phyloP scores from a whole-genome alignment of 805 yeast genomes.

The Barnettozyma salicaria region DNA sequence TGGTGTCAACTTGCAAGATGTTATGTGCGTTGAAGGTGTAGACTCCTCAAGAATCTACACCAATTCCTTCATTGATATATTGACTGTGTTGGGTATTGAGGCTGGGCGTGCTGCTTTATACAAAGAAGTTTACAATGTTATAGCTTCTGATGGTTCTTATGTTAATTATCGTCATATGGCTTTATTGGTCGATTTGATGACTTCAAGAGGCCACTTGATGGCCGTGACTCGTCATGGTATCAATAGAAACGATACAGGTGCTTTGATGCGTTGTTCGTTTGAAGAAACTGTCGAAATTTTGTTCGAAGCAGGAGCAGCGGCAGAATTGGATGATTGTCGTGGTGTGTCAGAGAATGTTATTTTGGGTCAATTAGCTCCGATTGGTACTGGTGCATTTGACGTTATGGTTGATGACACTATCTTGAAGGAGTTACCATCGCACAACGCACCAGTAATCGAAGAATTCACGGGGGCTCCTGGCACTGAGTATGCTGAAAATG shows the following conservation, averaged over 20 bases:
- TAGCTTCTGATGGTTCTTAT: constrained; percentile 99
- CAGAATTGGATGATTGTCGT: constrained; percentile 95
- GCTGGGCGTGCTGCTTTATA: constrained; percentile 94
- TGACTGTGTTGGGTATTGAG: constrained; percentile 95
- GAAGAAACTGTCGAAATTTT: constrained; percentile 98
- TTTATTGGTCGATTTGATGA: constrained; percentile 94
- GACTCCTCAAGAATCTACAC: constrained; percentile 88
- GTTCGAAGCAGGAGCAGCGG: constrained; percentile 96
- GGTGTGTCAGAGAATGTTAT: constrained; percentile 98
- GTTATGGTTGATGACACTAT: constrained; percentile 89
- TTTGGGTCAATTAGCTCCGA: constrained; percentile 96
- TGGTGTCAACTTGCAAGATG: constrained; percentile 94
- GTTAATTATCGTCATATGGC: constrained; percentile 99
- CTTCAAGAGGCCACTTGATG: constrained; percentile 96
- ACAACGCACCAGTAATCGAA: constrained; percentile 34
- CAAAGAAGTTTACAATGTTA: constrained; percentile 92
- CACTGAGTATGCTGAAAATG: constrained; percentile 39
- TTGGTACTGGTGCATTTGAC: constrained; percentile 98
- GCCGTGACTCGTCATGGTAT: constrained; percentile 99
- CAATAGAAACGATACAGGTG: constrained; percentile 98
- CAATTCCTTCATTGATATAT: constrained; percentile 91
- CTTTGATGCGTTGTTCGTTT: constrained; percentile 97
- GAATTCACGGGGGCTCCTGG: constrained; percentile 31
- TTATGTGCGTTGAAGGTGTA: constrained; percentile 91
- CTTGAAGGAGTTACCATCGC: constrained; percentile 43